Percentiles rank a stretch among this genome's conserved stretches.
These are phyloP conservation scores for Suhomyces atakaporum DNA, from an alignment of 1,139 yeast genomes.

Conservation along the genomic window DNA sequence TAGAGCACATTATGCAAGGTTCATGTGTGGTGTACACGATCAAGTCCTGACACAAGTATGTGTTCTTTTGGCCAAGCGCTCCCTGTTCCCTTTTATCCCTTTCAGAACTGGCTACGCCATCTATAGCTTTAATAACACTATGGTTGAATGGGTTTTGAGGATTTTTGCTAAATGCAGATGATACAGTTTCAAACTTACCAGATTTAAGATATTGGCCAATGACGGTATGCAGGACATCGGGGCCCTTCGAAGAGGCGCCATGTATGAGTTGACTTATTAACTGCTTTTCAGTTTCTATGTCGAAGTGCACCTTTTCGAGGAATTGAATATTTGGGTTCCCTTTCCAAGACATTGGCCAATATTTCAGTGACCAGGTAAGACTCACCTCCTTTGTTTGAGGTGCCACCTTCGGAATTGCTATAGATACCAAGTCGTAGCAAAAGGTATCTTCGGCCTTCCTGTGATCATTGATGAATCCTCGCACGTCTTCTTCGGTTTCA, in stretches of 20 bases:
- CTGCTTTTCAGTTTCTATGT: slow-evolving; percentile 43
- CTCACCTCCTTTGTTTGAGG: slow-evolving; percentile 69
- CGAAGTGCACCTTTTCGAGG: slow-evolving; percentile 52
- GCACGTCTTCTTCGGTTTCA: slow-evolving; percentile 18
- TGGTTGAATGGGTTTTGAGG: slow-evolving; percentile 58
- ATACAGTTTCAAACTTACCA: slow-evolving; percentile 21
- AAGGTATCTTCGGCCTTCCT: not conserved
- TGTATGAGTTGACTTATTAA: slow-evolving; percentile 40
- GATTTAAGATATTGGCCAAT: slow-evolving; percentile 23
- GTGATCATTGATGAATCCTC: slow-evolving; percentile 13
- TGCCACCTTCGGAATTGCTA: slow-evolving; percentile 49
- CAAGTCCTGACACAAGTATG: slow-evolving; percentile 72
- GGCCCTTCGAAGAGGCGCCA: slow-evolving; percentile 4
- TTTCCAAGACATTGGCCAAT: slow-evolving; percentile 94
- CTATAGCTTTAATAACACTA: slow-evolving; percentile 72
- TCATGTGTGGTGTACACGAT: slow-evolving; percentile 90
- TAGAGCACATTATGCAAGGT: slow-evolving; percentile 95
- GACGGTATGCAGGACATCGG: slow-evolving; percentile 22
- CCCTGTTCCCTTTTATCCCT: slow-evolving; percentile 27
- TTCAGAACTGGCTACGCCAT: slow-evolving; percentile 56
- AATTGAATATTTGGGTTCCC: slow-evolving; percentile 86
- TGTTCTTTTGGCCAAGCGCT: slow-evolving; percentile 11
- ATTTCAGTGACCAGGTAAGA: slow-evolving; percentile 58
- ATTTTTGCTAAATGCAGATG: slow-evolving; percentile 24
- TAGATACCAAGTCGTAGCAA: slow-evolving; percentile 3